A percentile compares a stretch with the other conserved stretches of the same genome.
phyloP scores from a whole-genome alignment of 2,329 filamentous ascomycete genomes.

The Rhytidhysteron rufulum region DNA sequence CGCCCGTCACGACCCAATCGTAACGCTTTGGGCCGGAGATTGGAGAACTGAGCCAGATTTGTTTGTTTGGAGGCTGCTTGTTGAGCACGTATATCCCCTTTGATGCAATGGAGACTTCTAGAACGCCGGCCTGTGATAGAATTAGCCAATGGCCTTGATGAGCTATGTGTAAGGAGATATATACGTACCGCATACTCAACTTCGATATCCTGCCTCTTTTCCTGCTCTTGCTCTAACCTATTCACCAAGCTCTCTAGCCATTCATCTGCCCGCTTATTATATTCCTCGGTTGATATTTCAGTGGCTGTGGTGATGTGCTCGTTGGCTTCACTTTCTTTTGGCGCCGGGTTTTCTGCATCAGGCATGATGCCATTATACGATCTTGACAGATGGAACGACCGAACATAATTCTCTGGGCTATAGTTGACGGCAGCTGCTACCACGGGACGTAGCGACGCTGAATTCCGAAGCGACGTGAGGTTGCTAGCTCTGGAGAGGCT shows the following conservation, averaged over 20 bases:
- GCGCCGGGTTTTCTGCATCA: slow-evolving; percentile 38
- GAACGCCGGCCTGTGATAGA: slow-evolving; percentile 71
- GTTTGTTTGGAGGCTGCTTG: slow-evolving; percentile 97
- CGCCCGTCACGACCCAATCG: slow-evolving; percentile 76
- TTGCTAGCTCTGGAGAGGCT: slow-evolving; percentile 8
- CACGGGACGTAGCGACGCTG: not conserved
- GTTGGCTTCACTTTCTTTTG: slow-evolving; percentile 30
- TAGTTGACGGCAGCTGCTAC: not conserved
- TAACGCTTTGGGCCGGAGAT: slow-evolving; percentile 89
- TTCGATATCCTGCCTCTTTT: slow-evolving; percentile 71
- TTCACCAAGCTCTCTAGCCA: slow-evolving; percentile 62
- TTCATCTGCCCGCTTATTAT: slow-evolving; percentile 71
- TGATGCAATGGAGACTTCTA: slow-evolving; percentile 67
- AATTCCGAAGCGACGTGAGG: not conserved
- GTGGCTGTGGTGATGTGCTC: slow-evolving; percentile 51
- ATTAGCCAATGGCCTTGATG: not conserved
- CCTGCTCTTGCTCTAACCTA: slow-evolving; percentile 69
- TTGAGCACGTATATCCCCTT: slow-evolving; percentile 89
- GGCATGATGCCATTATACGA: slow-evolving; percentile 40
- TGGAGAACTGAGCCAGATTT: slow-evolving; percentile 93
- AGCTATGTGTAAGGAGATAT: not conserved
- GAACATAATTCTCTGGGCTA: not conserved
- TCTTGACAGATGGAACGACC: slow-evolving; percentile 24
- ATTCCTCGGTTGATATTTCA: slow-evolving; percentile 65
- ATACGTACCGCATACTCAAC: slow-evolving; percentile 81